Evolutionary conservation across 345 rosid genomes (phyloP), one percentile per base, ranked within the genome.

Genomic region (Angophora floribunda): DNA sequence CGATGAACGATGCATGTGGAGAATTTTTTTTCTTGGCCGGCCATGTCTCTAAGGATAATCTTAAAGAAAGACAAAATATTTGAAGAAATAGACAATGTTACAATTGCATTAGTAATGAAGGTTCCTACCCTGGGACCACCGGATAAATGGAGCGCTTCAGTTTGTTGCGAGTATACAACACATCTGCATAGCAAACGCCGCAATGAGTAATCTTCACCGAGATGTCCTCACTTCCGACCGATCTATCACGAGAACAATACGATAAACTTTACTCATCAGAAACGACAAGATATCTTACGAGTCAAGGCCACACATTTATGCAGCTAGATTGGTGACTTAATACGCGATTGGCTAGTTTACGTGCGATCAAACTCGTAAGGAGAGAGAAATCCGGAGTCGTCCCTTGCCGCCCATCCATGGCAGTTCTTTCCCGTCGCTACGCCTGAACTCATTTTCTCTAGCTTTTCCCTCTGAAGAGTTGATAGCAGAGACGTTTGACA

Each of bases 161-260:
- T n/a, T 51, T 53, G 61, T 86, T 88, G 67, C 53, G 67, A 12
- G 86, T 70, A 75, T 0, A 50, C 70, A 61, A 26, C 1, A 85
- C 85, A 28, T 88, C 89, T 0, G 89, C 86, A 26, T 88, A 86
- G 65, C 89, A 88, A n/a, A 88, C 19, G 12, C 89, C 87, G 13
- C 89, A 85, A 26, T 88, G 86, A n/a, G 78, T 51, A 15, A 88
- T 86, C 51, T 67, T 88, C 85, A 88, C 44, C 4, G 85, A 45
- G 59, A 88, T 75, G 14, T 88, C 89, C 16, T 67, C 86, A 9
- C 24, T 84, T 19, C 89, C 70, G 13, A 45, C 78, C 7, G 57
- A 86, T 41, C 88, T 87, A 49, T 75, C 82, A 19, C 7, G 14
- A 75, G 82, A 75, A 75, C 13, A 41, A 75, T 5, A 13, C 8